Percentiles rank a stretch among this genome's conserved stretches.
Evolutionary conservation across 2,329 filamentous ascomycete genomes (phyloP).

Genomic region (Alternaria postmessia): DNA sequence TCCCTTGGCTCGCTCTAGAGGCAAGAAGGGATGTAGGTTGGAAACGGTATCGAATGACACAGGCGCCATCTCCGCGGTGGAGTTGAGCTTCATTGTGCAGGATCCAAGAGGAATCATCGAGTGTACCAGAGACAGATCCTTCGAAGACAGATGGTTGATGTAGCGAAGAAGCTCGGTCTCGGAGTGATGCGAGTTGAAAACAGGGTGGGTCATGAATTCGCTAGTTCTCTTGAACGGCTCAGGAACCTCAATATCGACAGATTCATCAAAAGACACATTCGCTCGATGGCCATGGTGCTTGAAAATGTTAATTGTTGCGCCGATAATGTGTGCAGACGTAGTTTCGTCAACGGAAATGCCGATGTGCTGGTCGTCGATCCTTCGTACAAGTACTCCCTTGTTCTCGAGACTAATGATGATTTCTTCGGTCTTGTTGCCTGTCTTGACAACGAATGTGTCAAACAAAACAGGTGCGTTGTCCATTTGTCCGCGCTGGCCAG

Average conservation of each 20-base stretch:
- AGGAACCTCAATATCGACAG: slow-evolving; percentile 54
- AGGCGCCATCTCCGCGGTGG: slow-evolving; percentile 90
- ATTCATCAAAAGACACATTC: slow-evolving; percentile 18
- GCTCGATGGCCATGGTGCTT: slow-evolving; percentile 52
- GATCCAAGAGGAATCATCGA: slow-evolving; percentile 98
- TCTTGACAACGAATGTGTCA: slow-evolving; percentile 77
- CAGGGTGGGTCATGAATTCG: slow-evolving; percentile 82
- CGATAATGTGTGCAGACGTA: slow-evolving; percentile 64
- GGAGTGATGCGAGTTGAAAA: slow-evolving; percentile 94
- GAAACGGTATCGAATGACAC: slow-evolving; percentile 79
- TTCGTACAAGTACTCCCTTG: slow-evolving; percentile 68
- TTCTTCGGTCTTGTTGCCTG: slow-evolving; percentile 59
- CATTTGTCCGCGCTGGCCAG: slow-evolving; percentile 65
- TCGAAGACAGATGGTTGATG: slow-evolving; percentile 91
- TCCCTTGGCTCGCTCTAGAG: slow-evolving; percentile 68
- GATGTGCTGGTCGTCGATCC: slow-evolving; percentile 67
- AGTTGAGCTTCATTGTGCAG: slow-evolving; percentile 98
- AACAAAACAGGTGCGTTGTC: slow-evolving; percentile 70
- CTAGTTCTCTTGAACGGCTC: slow-evolving; percentile 72
- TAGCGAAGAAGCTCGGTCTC: slow-evolving; percentile 95
- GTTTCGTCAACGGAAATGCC: slow-evolving; percentile 84
- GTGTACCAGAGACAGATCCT: slow-evolving; percentile 91
- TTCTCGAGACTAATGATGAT: slow-evolving; percentile 61
- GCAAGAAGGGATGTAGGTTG: slow-evolving; percentile 82
- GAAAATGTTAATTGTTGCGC: slow-evolving; percentile 58